These are phyloP conservation scores for Russula dissimulans DNA, from an alignment of 768 basidiomycete genomes.

Conservation along the genomic window DNA sequence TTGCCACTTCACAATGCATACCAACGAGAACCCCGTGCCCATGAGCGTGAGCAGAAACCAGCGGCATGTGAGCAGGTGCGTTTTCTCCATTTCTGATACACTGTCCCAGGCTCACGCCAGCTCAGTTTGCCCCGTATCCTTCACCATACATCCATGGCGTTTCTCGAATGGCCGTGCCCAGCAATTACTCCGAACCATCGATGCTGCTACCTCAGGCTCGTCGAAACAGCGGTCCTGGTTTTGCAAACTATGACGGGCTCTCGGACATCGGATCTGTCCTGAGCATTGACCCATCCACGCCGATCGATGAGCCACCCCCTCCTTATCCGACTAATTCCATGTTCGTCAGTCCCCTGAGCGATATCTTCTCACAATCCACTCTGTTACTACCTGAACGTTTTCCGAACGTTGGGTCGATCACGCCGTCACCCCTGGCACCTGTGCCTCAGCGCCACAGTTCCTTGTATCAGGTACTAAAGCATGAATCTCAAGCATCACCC, in stretches of 20 bases:
- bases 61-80: not conserved
- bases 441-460: slow-evolving; percentile 14
- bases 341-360: not conserved
- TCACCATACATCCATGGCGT: slow-evolving; percentile 3
- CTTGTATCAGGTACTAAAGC: slow-evolving; percentile 12
- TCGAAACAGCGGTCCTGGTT: not conserved
- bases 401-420: not conserved
- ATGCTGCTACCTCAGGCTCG: not conserved
- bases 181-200: not conserved
- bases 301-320: slow-evolving; percentile 13
- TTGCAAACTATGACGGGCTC: not conserved
- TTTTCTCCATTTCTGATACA: not conserved
- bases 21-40: not conserved
- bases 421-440: slow-evolving; percentile 11
- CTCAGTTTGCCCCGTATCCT: not conserved
- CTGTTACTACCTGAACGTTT: not conserved
- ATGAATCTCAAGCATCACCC: slow-evolving; percentile 2
- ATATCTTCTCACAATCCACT: not conserved
- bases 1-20: not conserved
- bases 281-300: not conserved
- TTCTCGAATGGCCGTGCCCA: slow-evolving; percentile 1
- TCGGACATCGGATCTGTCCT: not conserved
- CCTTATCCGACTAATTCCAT: slow-evolving; percentile 1
- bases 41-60: slow-evolving; percentile 1
- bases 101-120: not conserved